Evolutionary conservation across 2,329 filamentous ascomycete genomes (phyloP).

Genomic region (Botrytis aclada): DNA sequence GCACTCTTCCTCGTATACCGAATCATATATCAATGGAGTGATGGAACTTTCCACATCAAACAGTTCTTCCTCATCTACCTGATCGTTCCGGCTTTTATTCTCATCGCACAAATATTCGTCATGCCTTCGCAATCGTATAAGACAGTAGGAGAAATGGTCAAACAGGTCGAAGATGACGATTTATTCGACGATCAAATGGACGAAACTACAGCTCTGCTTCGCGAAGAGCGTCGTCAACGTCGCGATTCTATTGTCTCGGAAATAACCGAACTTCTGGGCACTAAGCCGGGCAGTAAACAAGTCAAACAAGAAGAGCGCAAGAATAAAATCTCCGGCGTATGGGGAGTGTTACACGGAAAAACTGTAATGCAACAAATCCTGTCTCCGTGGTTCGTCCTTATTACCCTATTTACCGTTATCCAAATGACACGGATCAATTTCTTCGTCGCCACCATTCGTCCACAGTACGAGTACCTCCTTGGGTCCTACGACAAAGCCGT

Average conservation of each 20-base stretch:
- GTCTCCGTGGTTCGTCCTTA: conserved; percentile 80
- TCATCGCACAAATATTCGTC: conserved; percentile 63
- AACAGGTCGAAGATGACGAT: conserved; percentile 59
- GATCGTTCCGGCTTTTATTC: conserved; percentile 63
- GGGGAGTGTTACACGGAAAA: conserved; percentile 77
- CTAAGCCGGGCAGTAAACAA: conserved; percentile 60
- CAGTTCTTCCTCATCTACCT: conserved; percentile 73
- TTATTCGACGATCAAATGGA: conserved; percentile 54
- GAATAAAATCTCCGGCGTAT: conserved; percentile 68
- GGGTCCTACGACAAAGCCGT: conserved; percentile 58
- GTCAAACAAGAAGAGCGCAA: conserved; percentile 65
- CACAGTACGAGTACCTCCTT: conserved; percentile 78
- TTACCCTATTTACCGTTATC: conserved; percentile 72
- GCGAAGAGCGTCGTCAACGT: conserved; percentile 49
- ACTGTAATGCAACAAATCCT: conserved; percentile 70
- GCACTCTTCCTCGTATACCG: conserved; percentile 75
- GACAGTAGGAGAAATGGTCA: conserved; percentile 77
- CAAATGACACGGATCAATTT: conserved; percentile 86
- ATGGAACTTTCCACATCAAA: conserved; percentile 56
- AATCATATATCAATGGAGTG: conserved; percentile 61
- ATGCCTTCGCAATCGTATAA: conserved; percentile 79
- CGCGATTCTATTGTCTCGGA: conserved; percentile 50
- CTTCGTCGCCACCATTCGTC: conserved; percentile 81
- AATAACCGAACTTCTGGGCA: conserved; percentile 71
- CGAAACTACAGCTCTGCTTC: conserved; percentile 42